Evolutionary conservation across 768 basidiomycete species (phyloP), one percentile per base, ranked within the genome.

Genomic region (Exidia glandulosa): DNA sequence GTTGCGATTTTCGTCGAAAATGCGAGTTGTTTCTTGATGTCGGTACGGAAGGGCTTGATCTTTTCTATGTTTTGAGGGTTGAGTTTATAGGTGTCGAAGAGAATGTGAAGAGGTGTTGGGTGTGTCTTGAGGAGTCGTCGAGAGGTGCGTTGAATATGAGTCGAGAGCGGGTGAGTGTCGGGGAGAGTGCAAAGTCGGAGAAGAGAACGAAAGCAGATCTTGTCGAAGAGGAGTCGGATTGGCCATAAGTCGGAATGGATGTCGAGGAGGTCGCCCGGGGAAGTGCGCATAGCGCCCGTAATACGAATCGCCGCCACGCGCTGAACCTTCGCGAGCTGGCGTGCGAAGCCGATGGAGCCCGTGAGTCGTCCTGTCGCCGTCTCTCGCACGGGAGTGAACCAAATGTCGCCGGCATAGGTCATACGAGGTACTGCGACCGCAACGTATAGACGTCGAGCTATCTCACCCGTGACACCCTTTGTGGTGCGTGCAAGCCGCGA

Each of bases 221-320:
- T 59, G 0, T 61, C 27, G 3, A 68, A 34, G 0, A 37, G 50
- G 0, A 64, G 52, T 0, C 47, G 27, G 3, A 64, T 59, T 0
- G 68, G 70, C 0, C 64, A 19, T 0, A 66, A 25, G 14, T 60
- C 12, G 0, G 67, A 27, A 16, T 66, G 63, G 0, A 54, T 45
- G 10, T 69, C 62, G 0, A 66, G 36, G 0, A 50, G 52, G 29
- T 70, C 70, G 0, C 56, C 59, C 0, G 68, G 60, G 0, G 63
- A 61, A 0, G 65, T 62, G 6, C 62, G 23, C 3, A 68, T 48
- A 0, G 66, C 66, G 0, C 66, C 64, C 10, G 68, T 68, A 1
- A 70, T 67, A 0, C 57, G 55, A 0, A 66, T 37, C 0, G 63
- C 59, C 0, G 66, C 71, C 0, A 52, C 30, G 0, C 70, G 57